Evolutionary conservation across 306 rosid genomes (phyloP), one percentile per base, ranked within the genome.

Genomic region (Vicia sativa): DNA sequence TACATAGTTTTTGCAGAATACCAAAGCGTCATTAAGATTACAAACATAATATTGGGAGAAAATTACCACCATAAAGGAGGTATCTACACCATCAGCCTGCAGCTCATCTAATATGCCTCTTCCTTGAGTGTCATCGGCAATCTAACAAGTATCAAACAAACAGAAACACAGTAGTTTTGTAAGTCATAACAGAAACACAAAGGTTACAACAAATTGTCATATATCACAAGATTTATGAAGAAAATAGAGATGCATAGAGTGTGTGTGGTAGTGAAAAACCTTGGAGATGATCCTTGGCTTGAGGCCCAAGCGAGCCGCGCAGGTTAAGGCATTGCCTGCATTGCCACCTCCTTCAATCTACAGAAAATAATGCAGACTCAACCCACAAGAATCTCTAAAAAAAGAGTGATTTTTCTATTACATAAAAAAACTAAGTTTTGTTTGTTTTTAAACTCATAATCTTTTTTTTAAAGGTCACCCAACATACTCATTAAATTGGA

Each of bases 291-390:
- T 71, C 76, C 88, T 87, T 25, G 96, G 87, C 52, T 62, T 83
- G 74, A 88, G 75, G 44, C 91, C 97, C 83, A 91, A 80, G 64
- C 91, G 93, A 78, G 96, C 74, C 2, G 67, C 81, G 19, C 93
- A 88, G 35, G 96, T 85, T 42, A 87, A 81, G 58, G 96, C 91
- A 82, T 91, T 88, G 53, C 91, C 91, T 2, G 81, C 70, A 48
- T 88, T 91, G 53, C 97, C 97, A 67, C 97, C 97, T 71, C 97
- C 97, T 77, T 86, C 75, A 70, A 85, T 85, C 97, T 91, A 69
- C 63, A 70, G 19, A 55, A 77, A 79, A 35, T 38, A 72, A 48
- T 37, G 46, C 52, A 70, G 12, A 58, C 46, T 56, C 67, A 74
- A 65, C 19, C 43, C 41, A 60, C 31, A 38, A 54, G 18, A 43